A percentile compares a stretch with the other conserved stretches of the same genome.
Conservation (phyloP, 2,329 filamentous ascomycete species). For the Thielaviopsis populi region DNA sequence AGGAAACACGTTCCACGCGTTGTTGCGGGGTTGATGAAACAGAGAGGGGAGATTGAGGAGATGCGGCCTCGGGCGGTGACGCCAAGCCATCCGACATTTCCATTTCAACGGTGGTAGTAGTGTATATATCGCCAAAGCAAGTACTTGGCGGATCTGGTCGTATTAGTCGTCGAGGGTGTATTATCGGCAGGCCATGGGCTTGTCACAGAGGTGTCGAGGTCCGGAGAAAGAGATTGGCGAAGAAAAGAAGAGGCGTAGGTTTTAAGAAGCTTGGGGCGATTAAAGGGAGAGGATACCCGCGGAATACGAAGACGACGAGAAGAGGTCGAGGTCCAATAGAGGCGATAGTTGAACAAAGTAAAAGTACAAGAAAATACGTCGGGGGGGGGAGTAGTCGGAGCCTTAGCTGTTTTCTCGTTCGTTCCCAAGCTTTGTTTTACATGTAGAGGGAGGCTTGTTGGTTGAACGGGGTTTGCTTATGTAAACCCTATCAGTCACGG, state of each 20-base stretch:
- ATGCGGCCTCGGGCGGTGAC: conserved; percentile 39
- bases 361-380: background rate
- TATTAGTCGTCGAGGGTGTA: background rate
- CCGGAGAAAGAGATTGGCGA: background rate
- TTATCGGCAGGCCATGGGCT: background rate
- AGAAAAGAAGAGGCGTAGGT: background rate
- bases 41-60: conserved; percentile 54
- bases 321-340: no score
- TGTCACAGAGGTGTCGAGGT: background rate
- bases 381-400: background rate
- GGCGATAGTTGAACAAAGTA: background rate
- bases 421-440: background rate
- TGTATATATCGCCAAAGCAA: background rate
- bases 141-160: background rate
- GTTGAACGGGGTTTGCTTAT: background rate
- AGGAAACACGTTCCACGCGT: conserved; percentile 23
- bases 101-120: background rate
- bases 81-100: conserved; percentile 37
- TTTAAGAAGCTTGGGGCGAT: background rate
- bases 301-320: background rate
- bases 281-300: background rate
- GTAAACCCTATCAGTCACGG: background rate
- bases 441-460: background rate
- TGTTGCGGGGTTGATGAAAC: conserved; percentile 44
- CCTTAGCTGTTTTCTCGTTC: background rate